These are phyloP conservation scores for Leptographium galeiforme DNA, from an alignment of 2,329 filamentous ascomycete species.

Conservation along the genomic window DNA sequence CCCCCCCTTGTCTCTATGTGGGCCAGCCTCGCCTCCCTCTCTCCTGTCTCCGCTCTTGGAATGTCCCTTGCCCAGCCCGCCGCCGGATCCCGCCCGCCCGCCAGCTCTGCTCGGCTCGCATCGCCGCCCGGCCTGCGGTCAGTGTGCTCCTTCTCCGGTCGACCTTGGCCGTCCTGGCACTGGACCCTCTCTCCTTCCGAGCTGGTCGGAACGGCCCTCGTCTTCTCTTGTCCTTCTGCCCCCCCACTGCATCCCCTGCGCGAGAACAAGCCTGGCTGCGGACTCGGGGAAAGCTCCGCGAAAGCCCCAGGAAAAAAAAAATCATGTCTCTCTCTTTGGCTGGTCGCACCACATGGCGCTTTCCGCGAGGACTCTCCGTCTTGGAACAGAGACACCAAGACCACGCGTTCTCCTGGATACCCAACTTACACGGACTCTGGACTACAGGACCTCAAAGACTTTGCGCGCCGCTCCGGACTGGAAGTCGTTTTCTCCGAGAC, in stretches of 20 bases:
- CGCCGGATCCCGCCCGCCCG: too few relatives aligned
- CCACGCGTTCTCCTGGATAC: constrained; percentile 28
- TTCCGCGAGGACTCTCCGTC: background rate
- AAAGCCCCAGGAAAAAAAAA: background rate
- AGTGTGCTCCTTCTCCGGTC: background rate
- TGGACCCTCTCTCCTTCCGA: background rate
- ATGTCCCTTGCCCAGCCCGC: too few relatives aligned
- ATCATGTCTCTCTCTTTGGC: background rate
- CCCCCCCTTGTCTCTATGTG: background rate
- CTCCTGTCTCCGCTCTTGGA: too few relatives aligned
- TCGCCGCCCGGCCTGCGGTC: background rate
- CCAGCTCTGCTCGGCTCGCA: too few relatives aligned
- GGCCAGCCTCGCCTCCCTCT: background rate
- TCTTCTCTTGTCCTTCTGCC: background rate
- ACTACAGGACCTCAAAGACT: constrained; percentile 97
- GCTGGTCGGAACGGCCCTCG: background rate
- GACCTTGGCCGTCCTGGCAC: background rate
- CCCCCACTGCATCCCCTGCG: background rate
- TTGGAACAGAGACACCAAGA: background rate
- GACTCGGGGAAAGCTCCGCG: too few relatives aligned
- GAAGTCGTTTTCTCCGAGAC: constrained; percentile 98
- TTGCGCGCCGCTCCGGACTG: constrained; percentile 89
- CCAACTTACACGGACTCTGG: constrained; percentile 66
- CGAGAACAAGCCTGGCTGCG: background rate
- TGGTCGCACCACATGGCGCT: background rate